Conservation (phyloP, 2,329 filamentous ascomycete species). For the Chrysoporthe austroafricana region DNA sequence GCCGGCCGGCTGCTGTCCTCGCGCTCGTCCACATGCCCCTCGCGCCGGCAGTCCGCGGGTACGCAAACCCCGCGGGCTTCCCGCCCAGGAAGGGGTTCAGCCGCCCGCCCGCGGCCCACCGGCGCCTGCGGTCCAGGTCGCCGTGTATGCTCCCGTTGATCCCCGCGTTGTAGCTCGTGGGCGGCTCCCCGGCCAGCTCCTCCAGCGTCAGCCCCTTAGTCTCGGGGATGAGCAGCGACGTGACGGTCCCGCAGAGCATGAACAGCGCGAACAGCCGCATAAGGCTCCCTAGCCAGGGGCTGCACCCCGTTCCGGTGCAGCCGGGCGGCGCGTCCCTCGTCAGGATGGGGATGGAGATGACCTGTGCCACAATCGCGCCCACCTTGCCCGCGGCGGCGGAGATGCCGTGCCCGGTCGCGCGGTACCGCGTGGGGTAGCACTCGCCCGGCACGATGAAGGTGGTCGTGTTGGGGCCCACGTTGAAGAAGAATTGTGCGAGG, state of each 20-base stretch:
- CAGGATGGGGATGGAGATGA: constrained; percentile 65
- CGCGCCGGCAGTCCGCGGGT: constrained; percentile 40
- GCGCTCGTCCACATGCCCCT: constrained; percentile 38
- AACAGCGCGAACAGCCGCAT: constrained; percentile 81
- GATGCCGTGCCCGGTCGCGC: constrained; percentile 65
- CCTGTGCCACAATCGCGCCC: constrained; percentile 69
- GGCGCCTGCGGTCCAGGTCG: constrained; percentile 32
- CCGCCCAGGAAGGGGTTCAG: constrained; percentile 57
- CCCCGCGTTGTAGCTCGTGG: constrained; percentile 60
- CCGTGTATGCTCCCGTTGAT: constrained; percentile 53
- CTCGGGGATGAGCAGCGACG: constrained; percentile 75
- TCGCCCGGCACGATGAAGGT: constrained; percentile 69
- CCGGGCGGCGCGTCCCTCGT: constrained; percentile 56
- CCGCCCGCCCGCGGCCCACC: constrained; percentile 29
- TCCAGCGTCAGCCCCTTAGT: constrained; percentile 77
- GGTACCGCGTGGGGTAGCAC: constrained; percentile 66
- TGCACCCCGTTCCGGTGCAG: constrained; percentile 52
- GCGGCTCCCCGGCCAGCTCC: constrained; percentile 68
- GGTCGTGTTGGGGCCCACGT: constrained; percentile 67
- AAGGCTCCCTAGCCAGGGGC: constrained; percentile 70
- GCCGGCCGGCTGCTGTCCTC: constrained; percentile 21
- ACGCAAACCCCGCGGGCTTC: constrained; percentile 55
- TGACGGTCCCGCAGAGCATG: constrained; percentile 74
- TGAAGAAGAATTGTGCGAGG: constrained; percentile 69
- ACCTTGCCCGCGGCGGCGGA: constrained; percentile 70